Evolutionary conservation across 73 alveolate species (phyloP).

Genomic region (Paramecium bursaria): DNA sequence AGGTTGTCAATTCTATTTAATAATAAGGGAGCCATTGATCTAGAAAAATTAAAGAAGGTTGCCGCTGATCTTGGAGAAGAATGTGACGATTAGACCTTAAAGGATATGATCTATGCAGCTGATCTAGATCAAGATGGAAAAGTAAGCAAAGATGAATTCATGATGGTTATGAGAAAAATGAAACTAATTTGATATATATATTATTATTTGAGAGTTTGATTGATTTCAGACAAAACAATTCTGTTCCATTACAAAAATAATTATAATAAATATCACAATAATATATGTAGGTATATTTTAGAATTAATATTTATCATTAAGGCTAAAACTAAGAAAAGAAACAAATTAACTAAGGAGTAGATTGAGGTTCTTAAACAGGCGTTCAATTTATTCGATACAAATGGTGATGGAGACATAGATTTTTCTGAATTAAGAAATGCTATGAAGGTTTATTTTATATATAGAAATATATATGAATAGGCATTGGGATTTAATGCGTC

Average conservation of each 20-base stretch:
- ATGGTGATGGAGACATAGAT: constrained; percentile 69
- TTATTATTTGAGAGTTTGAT: no score
- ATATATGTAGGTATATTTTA: no score
- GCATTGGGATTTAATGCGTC: constrained; percentile 69
- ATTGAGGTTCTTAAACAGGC: constrained; percentile 65
- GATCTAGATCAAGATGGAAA: constrained; percentile 68
- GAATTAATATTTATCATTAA: no score
- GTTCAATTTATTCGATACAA: constrained; percentile 67
- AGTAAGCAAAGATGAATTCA: constrained; percentile 70
- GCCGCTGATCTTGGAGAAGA: constrained; percentile 69
- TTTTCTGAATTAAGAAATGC: constrained; percentile 68
- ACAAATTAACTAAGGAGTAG: constrained; percentile 65
- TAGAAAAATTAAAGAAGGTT: constrained; percentile 64
- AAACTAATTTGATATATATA: constrained; percentile 66
- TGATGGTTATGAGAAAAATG: constrained; percentile 73
- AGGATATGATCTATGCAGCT: constrained; percentile 67
- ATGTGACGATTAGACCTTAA: constrained; percentile 54
- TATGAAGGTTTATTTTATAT: constrained; percentile 54
- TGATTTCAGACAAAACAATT: no score
- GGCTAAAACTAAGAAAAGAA: no score
- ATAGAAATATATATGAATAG: background rate
- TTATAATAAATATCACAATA: no score
- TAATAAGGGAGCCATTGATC: constrained; percentile 65
- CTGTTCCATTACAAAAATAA: no score
- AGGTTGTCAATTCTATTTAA: constrained; percentile 6